Evolutionary conservation across 495 filamentous ascomycete genomes (phyloP).

Genomic region (Cairneyella variabilis): DNA sequence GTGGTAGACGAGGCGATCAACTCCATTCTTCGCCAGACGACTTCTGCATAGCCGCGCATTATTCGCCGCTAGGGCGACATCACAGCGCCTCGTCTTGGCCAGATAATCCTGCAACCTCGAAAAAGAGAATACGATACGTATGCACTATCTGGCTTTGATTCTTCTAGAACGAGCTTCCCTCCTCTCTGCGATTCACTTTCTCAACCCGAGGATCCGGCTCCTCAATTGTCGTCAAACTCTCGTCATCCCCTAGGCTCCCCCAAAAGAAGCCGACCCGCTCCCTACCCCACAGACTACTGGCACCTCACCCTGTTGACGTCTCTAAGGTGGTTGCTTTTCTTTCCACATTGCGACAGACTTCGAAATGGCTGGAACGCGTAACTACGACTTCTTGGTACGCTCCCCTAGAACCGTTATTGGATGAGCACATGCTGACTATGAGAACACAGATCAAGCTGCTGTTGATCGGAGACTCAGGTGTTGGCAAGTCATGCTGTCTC

Average conservation of each 20-base stretch:
- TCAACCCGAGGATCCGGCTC: too few species aligned
- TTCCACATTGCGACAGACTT: constrained; percentile 12
- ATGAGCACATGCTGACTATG: neutral
- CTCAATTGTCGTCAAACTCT: neutral
- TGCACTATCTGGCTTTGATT: neutral
- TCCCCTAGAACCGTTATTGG: neutral
- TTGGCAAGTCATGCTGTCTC: constrained; percentile 98
- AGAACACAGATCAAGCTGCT: constrained; percentile 86
- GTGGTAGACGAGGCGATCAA: neutral
- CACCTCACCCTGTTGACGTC: neutral
- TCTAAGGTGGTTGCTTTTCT: neutral
- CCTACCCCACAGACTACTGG: constrained; percentile 3
- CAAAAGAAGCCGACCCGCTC: constrained; percentile 1
- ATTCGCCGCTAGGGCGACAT: neutral
- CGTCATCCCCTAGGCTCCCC: constrained; percentile 2
- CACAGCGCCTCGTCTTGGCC: neutral
- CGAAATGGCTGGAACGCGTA: constrained; percentile 89
- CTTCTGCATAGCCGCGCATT: too few species aligned
- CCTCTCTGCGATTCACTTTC: too few species aligned
- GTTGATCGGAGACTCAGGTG: constrained; percentile 96
- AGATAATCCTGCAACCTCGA: neutral
- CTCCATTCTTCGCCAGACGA: too few species aligned
- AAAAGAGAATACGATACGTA: neutral
- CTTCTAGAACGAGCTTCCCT: neutral
- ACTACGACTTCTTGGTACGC: constrained; percentile 94